Evolutionary conservation across 495 filamentous ascomycete species (phyloP).

Genomic region (Emericellopsis terricola): DNA sequence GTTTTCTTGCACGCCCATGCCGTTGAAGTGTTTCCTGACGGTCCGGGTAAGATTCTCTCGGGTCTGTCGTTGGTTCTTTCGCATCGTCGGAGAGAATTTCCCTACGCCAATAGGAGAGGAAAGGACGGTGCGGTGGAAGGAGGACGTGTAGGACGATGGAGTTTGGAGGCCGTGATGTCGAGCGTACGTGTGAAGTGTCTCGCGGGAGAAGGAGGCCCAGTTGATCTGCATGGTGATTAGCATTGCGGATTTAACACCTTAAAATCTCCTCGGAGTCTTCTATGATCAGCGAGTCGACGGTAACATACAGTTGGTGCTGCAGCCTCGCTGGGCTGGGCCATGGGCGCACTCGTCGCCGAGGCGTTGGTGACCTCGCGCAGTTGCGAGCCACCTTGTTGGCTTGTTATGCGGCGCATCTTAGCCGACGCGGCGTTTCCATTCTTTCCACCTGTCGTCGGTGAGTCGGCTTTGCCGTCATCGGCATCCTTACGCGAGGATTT

Average conservation of each 20-base stretch:
- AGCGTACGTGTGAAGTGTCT: conserved; percentile 64
- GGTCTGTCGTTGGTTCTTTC: conserved; percentile 43
- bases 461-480: conserved; percentile 29
- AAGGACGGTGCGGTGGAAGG: conserved; percentile 55
- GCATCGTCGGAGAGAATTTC: conserved; percentile 52
- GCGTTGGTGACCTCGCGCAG: conserved; percentile 21
- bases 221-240: conserved; percentile 34
- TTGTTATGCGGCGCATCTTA: conserved; percentile 27
- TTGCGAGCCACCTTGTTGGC: conserved; percentile 17
- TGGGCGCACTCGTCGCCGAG: conserved; percentile 7
- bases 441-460: conserved; percentile 22
- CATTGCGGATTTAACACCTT: too few species aligned
- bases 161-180: conserved; percentile 57
- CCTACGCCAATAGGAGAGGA: conserved; percentile 50
- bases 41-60: conserved; percentile 66
- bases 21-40: conserved; percentile 83
- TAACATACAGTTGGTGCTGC: conserved; percentile 10
- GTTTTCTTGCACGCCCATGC: conserved; percentile 63
- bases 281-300: background rate
- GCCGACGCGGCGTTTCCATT: conserved; percentile 14
- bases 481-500: conserved; percentile 16
- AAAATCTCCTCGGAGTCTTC: too few species aligned
- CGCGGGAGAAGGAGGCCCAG: conserved; percentile 55
- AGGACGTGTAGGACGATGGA: conserved; percentile 48
- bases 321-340: conserved; percentile 5